Evolutionary conservation across 2,329 filamentous ascomycete species (phyloP).

Genomic region (Paecilomyces sp.): DNA sequence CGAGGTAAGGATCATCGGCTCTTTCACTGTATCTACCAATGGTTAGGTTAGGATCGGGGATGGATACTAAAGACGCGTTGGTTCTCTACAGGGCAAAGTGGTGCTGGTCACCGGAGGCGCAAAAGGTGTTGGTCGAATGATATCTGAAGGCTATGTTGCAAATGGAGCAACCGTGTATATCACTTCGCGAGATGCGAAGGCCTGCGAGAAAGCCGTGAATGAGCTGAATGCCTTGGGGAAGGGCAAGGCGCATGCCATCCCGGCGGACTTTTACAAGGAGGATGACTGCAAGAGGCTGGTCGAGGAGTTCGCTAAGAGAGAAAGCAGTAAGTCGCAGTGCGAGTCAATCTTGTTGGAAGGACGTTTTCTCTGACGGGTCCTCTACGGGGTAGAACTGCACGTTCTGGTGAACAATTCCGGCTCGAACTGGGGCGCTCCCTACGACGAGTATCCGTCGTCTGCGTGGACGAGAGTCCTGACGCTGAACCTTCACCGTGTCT

Average conservation of each 20-base stretch:
- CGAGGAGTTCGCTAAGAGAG: constrained; percentile 41
- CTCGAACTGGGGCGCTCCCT: constrained; percentile 49
- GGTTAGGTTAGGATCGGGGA: constrained; percentile 37
- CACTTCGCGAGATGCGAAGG: constrained; percentile 46
- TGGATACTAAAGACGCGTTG: not conserved
- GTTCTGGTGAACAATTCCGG: constrained; percentile 49
- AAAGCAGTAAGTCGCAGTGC: constrained; percentile 53
- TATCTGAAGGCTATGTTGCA: constrained; percentile 46
- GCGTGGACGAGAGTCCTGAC: constrained; percentile 53
- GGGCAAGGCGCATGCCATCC: constrained; percentile 44
- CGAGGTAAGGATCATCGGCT: constrained; percentile 39
- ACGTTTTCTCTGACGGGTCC: constrained; percentile 5
- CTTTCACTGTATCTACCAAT: constrained; percentile 47
- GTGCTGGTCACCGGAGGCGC: constrained; percentile 47
- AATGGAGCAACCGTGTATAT: constrained; percentile 49
- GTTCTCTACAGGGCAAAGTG: constrained; percentile 31
- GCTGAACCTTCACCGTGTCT: constrained; percentile 49
- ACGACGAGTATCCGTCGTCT: constrained; percentile 51
- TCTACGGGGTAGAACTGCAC: constrained; percentile 31
- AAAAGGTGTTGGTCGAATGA: constrained; percentile 49
- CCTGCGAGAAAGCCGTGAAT: constrained; percentile 39
- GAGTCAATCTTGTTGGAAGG: constrained; percentile 48
- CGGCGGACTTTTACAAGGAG: constrained; percentile 47
- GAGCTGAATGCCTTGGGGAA: constrained; percentile 47
- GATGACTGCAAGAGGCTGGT: constrained; percentile 43